These are phyloP conservation scores for Pseudomicrostroma phylloplanum DNA, from an alignment of 1,284 basidiomycete species.

Conservation along the genomic window DNA sequence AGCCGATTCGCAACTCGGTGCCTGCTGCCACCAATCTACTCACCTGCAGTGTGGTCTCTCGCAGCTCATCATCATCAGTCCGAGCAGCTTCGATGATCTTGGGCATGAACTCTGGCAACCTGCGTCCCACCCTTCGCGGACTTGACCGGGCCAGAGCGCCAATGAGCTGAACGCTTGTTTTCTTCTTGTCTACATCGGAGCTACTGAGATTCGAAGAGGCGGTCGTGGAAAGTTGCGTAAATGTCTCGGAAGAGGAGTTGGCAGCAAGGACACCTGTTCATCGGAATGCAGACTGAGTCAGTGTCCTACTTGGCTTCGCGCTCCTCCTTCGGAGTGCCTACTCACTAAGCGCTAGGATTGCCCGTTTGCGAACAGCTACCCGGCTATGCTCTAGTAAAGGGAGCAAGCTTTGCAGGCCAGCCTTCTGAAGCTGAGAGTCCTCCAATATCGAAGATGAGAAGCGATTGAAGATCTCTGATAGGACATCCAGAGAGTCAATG, in stretches of 20 bases:
- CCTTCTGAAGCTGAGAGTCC: constrained; percentile 51
- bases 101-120: constrained; percentile 51
- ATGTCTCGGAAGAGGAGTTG: constrained; percentile 34
- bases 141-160: constrained; percentile 57
- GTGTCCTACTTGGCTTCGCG: too few relatives aligned
- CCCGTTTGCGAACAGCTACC: constrained; percentile 34
- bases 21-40: constrained; percentile 36
- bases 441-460: constrained; percentile 52
- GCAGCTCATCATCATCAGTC: constrained; percentile 65
- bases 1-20: background rate
- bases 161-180: constrained; percentile 72
- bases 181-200: constrained; percentile 54
- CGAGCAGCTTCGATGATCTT: constrained; percentile 62
- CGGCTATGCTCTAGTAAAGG: constrained; percentile 27
- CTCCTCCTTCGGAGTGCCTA: too few relatives aligned
- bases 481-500: constrained; percentile 80
- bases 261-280: constrained; percentile 57
- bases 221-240: constrained; percentile 32
- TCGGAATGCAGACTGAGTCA: too few relatives aligned
- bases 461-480: constrained; percentile 81
- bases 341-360: constrained; percentile 56
- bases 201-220: constrained; percentile 23
- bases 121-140: constrained; percentile 32
- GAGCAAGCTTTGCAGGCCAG: constrained; percentile 67
- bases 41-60: constrained; percentile 58